Conservation (phyloP, 2,329 filamentous ascomycete species). For the Aspergillus ochraceus region DNA sequence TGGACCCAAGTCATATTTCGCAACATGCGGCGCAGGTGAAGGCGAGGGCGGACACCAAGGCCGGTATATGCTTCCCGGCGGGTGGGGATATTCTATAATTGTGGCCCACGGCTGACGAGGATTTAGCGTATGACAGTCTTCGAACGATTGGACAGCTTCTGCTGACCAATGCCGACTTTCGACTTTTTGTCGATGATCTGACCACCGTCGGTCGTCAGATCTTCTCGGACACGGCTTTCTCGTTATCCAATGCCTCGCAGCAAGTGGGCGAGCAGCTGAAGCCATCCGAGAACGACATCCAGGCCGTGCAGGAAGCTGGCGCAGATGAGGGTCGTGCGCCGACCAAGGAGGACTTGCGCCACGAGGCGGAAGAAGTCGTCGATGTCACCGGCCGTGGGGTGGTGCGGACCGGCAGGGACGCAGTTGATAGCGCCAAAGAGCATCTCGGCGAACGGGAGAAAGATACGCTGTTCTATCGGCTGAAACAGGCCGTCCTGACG, state of each 20-base stretch:
- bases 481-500: constrained; percentile 74
- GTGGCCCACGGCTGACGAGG: constrained; percentile 4
- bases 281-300: constrained; percentile 62
- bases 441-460: constrained; percentile 73
- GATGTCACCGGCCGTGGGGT: constrained; percentile 38
- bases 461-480: constrained; percentile 68
- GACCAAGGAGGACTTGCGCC: constrained; percentile 61
- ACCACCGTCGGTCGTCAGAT: constrained; percentile 78
- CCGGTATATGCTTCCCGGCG: constrained; percentile 49
- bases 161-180: constrained; percentile 86
- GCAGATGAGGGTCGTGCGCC: constrained; percentile 52
- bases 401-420: constrained; percentile 51
- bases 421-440: constrained; percentile 69
- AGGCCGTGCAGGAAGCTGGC: constrained; percentile 50
- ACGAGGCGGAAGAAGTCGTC: constrained; percentile 56
- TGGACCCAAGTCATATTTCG: constrained; percentile 66
- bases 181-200: constrained; percentile 79
- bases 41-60: constrained; percentile 68
- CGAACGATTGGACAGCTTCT: constrained; percentile 82
- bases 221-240: constrained; percentile 81
- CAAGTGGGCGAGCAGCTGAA: constrained; percentile 72
- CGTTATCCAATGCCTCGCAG: constrained; percentile 72
- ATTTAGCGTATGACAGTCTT: constrained; percentile 72
- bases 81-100: neutral
- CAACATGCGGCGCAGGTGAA: constrained; percentile 62